Conservation (phyloP, 2,329 filamentous ascomycete genomes). For the Pyrenophora graminea region DNA sequence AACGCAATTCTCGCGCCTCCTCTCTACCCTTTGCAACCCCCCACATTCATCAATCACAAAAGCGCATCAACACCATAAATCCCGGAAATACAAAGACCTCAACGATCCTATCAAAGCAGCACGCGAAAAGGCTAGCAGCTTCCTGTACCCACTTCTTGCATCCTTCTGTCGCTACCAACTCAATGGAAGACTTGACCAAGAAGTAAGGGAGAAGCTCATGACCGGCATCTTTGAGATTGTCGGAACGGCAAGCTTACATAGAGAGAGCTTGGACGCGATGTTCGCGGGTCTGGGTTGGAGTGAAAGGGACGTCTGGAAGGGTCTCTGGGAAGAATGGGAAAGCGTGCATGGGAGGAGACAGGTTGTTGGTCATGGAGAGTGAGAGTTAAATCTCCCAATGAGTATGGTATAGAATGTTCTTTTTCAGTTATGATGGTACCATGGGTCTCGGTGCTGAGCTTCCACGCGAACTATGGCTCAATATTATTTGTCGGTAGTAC, state of each 20-base stretch:
- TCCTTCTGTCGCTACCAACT: slow-evolving; percentile 61
- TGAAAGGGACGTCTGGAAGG: slow-evolving; percentile 44
- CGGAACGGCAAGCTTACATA: slow-evolving; percentile 36
- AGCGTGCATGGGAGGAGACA: slow-evolving; percentile 29
- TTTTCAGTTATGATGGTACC: not conserved
- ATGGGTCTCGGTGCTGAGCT: too few relatives aligned
- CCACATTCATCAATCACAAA: slow-evolving; percentile 60
- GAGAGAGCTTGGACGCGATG: slow-evolving; percentile 42
- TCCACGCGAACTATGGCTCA: too few relatives aligned
- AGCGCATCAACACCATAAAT: slow-evolving; percentile 37
- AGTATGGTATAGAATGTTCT: not conserved
- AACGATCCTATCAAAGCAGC: slow-evolving; percentile 64
- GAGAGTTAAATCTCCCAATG: not conserved
- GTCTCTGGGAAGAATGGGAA: slow-evolving; percentile 45
- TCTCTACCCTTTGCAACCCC: slow-evolving; percentile 65
- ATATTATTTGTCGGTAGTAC: too few relatives aligned
- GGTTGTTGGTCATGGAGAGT: slow-evolving; percentile 14
- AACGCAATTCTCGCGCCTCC: slow-evolving; percentile 57
- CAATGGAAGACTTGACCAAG: slow-evolving; percentile 52
- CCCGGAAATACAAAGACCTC: slow-evolving; percentile 47
- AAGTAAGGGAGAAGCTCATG: slow-evolving; percentile 62
- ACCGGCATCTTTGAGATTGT: slow-evolving; percentile 55
- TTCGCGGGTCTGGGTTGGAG: slow-evolving; percentile 42
- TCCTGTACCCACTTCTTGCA: slow-evolving; percentile 62
- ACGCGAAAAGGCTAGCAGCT: slow-evolving; percentile 61